Base-by-base conservation (phyloP, 2,329 filamentous ascomycete genomes). In the Hyphodiscus sp. region DNA sequence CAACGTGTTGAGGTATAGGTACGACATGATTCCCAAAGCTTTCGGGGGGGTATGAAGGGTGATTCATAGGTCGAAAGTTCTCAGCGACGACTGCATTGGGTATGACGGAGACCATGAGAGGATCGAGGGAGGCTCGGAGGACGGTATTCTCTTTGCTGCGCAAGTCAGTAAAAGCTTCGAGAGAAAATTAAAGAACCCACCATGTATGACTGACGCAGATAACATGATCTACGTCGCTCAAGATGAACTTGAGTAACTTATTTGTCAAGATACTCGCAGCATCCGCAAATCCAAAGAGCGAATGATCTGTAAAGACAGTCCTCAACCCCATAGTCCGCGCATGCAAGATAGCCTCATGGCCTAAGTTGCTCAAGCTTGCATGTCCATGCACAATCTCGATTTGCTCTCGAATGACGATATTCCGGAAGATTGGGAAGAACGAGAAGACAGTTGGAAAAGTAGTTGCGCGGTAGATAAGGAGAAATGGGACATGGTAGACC, bases 381-480 rank as follows among this genome's bases (percentile, higher is more conserved):
- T 99, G 94, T n/a, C 92, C 94, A 68, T 99, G 94, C 0, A 99
- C 91, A 64, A 99, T 99, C 70, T 97, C 87, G 62, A 99, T 96
- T 56, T 86, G 82, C 71, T 99, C 94, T 45, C 94, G 85, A 57
- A 99, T 87, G 58, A 96, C 82, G 64, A 99, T 97, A 63, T 97
- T 95, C 53, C 94, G 85, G 65, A 99, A 91, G n/a, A 96, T 84
- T 10, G 95, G 94, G 65, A 99, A 99, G 74, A 96, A 96, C 29
- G 92, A 96, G 75, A 97, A 97, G 67, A 99, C 91, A 5, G 95
- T 97, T 0, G 94, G 94, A 66, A 99, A 92, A 13, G 91, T 95
- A 4, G 91, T 83, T 59, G 91, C 87, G 63, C 95, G 90, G 71
- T 96, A 97, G 64, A 99, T 91, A 69, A 97, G 85, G 68, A 95